These are phyloP conservation scores for Nemophila menziesii DNA, from an alignment of 257 asterid genomes.

Conservation along the genomic window DNA sequence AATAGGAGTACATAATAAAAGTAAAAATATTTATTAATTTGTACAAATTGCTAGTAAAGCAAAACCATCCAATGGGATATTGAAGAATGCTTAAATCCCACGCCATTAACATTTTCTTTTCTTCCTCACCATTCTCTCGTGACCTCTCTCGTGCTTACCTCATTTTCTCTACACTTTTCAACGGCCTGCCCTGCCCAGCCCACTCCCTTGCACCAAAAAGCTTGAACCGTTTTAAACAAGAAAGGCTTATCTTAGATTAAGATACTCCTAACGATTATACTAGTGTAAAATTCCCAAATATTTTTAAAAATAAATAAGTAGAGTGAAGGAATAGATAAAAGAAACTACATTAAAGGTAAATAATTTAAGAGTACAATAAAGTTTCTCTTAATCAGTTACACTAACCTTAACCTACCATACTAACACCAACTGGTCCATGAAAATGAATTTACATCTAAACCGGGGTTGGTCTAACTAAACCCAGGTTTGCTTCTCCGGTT, in stretches of 20 bases:
- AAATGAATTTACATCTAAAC: conserved; percentile 41
- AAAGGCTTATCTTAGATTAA: neutral
- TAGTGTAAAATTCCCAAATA: neutral
- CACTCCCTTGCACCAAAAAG: conserved; percentile 4
- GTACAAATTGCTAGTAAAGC: too few species aligned
- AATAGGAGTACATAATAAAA: neutral
- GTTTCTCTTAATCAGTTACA: conserved; percentile 37
- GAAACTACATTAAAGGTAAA: conserved; percentile 16
- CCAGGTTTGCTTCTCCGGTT: conserved; percentile 15
- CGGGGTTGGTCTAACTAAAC: conserved; percentile 18
- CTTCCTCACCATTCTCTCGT: conserved; percentile 19
- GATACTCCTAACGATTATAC: neutral
- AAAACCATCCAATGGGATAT: neutral
- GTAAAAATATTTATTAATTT: neutral
- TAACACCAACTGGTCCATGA: conserved; percentile 34
- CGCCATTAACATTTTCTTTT: conserved; percentile 22
- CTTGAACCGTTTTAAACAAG: conserved; percentile 12
- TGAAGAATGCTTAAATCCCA: conserved; percentile 26
- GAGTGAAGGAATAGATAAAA: conserved; percentile 5
- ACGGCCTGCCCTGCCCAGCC: conserved; percentile 14
- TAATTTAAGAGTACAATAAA: conserved; percentile 28
- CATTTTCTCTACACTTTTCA: conserved; percentile 33
- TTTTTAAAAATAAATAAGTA: neutral
- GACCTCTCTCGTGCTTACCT: conserved; percentile 18
- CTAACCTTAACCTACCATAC: conserved; percentile 37